Base-by-base conservation (phyloP, 2,329 filamentous ascomycete species). In the Aureobasidium sp. region DNA sequence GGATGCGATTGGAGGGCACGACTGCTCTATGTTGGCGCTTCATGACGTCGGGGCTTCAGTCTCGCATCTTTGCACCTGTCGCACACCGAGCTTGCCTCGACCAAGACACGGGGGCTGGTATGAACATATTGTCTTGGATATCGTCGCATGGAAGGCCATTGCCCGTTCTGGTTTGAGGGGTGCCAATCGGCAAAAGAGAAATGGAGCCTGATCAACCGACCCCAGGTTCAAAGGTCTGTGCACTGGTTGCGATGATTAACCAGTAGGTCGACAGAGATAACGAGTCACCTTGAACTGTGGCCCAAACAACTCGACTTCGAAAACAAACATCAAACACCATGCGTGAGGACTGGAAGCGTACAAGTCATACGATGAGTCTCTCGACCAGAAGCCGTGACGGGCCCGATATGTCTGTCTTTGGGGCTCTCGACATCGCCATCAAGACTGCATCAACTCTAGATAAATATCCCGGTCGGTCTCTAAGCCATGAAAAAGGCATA, bases 391-490 rank as follows among this genome's bases (percentile, higher is more conserved):
- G 31, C 17, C 31, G 42, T 24, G 1, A 9, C 8, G 54, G 22
- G 9, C 40, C 29, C 11, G 14, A n/a, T 15, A 4, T 58, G 6
- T 31, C 54, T 29, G 31, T 29, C 5, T 5, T 29, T 17, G 5
- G 22, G 27, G 14, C 15, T 19, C 33, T 65, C 19, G 29, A 29
- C 29, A 59, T 66, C 50, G 27, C 60, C 1, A 44, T 65, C 15
- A 54, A 45, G 17, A 39, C 62, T 49, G 35, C 60, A 12, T 60
- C 65, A 19, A 47, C n/a, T 22, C 54, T 65, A 37, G 52, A 65
- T 56, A 66, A 64, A 44, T 66, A 66, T 62, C 65, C 65, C 19
- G 61, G 61, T 60, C 39, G 31, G 56, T 40, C 40, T 53, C 27
- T 33, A 5, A 22, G 45, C 45, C 27, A 27, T n/a, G 14, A 48